Percentiles rank a stretch among this genome's conserved stretches.
Evolutionary conservation across 441 rosid genomes (phyloP).

Genomic region (Metrosideros polymorpha): DNA sequence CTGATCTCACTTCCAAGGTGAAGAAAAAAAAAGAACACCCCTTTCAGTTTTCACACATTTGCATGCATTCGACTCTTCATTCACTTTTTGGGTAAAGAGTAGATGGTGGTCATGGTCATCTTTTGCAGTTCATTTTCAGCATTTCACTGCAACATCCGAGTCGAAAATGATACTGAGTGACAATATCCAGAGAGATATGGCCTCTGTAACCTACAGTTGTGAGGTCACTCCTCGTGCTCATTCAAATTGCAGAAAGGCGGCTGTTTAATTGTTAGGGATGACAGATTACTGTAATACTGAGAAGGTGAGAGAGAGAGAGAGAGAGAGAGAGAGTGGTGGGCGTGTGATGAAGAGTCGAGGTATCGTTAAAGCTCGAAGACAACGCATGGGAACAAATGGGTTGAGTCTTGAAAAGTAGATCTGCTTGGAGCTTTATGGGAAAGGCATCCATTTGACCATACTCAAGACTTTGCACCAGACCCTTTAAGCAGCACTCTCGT

Average conservation of each 20-base stretch:
- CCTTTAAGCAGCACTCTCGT: not conserved
- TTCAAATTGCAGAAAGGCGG: not conserved
- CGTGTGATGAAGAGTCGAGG: not conserved
- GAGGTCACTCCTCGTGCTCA: not conserved
- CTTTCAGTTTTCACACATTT: not conserved
- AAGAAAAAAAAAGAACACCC: not conserved
- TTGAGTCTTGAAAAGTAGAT: not conserved
- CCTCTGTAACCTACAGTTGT: not conserved
- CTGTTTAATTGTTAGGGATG: not conserved
- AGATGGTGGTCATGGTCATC: not conserved
- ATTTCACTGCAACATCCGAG: not conserved
- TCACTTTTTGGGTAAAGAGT: not conserved
- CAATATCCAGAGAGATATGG: not conserved
- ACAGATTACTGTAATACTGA: not conserved
- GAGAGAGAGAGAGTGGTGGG: not conserved
- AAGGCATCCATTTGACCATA: not conserved
- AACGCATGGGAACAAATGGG: not conserved
- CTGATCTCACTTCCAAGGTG: not conserved
- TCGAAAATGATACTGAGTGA: not conserved
- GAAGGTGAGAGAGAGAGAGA: not conserved
- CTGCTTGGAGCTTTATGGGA: not conserved
- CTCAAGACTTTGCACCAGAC: not conserved
- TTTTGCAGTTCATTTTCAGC: not conserved
- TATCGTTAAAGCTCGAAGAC: not conserved
- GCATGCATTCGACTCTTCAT: not conserved